Conservation (phyloP, 768 basidiomycete species). For the Hygrocybe coccinea region DNA sequence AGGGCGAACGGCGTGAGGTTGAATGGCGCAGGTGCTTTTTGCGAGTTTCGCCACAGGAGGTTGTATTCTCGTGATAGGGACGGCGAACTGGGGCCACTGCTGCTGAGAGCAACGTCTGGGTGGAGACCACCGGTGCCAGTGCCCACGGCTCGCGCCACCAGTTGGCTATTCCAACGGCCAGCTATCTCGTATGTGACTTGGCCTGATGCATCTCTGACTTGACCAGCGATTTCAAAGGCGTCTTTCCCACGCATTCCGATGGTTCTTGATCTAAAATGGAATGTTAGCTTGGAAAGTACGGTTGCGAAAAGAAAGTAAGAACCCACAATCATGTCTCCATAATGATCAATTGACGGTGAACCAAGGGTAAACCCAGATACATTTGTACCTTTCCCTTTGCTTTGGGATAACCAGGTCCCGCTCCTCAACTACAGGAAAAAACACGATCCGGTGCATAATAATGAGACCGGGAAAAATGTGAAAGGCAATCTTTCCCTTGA, state of each 20-base stretch:
- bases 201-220: slow-evolving; percentile 64
- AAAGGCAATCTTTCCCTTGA: too few species aligned
- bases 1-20: slow-evolving; percentile 94
- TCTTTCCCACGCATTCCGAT: slow-evolving; percentile 88
- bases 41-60: slow-evolving; percentile 89
- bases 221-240: slow-evolving; percentile 88
- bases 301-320: slow-evolving; percentile 6
- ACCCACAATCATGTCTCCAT: slow-evolving; percentile 90
- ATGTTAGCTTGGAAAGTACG: slow-evolving; percentile 2
- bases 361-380: slow-evolving; percentile 93
- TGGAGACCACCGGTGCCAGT: slow-evolving; percentile 55
- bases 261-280: slow-evolving; percentile 78
- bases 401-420: slow-evolving; percentile 60
- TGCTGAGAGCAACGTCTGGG: slow-evolving; percentile 63
- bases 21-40: slow-evolving; percentile 78
- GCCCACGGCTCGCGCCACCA: slow-evolving; percentile 76
- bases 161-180: slow-evolving; percentile 92
- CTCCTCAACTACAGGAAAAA: too few species aligned
- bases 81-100: slow-evolving; percentile 40
- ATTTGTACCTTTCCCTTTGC: slow-evolving; percentile 47
- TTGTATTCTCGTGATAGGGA: slow-evolving; percentile 63
- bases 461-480: too few species aligned
- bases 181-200: slow-evolving; percentile 81
- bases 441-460: too few species aligned
- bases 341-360: slow-evolving; percentile 82